Percentiles rank a stretch among this genome's conserved stretches.
These are phyloP conservation scores for Silene conica DNA, from an alignment of 148 eudicot species.

Conservation along the genomic window DNA sequence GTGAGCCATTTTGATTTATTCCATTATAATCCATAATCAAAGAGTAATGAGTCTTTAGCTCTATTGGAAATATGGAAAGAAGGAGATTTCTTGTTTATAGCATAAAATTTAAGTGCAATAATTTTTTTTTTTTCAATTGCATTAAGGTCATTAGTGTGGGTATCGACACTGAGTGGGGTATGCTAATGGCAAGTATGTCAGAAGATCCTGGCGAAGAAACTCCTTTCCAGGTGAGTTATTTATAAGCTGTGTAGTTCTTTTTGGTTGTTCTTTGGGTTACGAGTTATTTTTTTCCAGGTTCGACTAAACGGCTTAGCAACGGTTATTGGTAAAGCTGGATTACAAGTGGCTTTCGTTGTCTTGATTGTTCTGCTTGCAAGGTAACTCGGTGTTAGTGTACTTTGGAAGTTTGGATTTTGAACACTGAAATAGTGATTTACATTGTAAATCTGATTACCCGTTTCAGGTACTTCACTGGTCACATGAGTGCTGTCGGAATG, in stretches of 20 bases:
- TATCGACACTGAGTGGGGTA: constrained; percentile 88
- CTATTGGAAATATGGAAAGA: no score
- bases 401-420: no score
- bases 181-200: constrained; percentile 92
- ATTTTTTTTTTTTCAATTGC: not conserved
- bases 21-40: no score
- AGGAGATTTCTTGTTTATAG: not conserved
- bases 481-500: constrained; percentile 40
- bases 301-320: constrained; percentile 94
- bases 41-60: no score
- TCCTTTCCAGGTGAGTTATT: constrained; percentile 66
- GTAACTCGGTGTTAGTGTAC: constrained; percentile 25
- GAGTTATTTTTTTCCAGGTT: constrained; percentile 39
- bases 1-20: no score
- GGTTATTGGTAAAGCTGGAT: constrained; percentile 77
- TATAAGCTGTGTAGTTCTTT: not conserved
- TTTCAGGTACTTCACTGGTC: constrained; percentile 73
- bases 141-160: constrained; percentile 86
- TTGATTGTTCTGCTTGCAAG: constrained; percentile 59
- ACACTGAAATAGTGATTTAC: not conserved
- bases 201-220: constrained; percentile 99
- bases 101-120: not conserved
- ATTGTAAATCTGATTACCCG: not conserved
- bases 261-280: constrained; percentile 5
- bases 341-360: constrained; percentile 65